Conservation (phyloP, 1,284 basidiomycete genomes). For the Rhizoctonia solani region DNA sequence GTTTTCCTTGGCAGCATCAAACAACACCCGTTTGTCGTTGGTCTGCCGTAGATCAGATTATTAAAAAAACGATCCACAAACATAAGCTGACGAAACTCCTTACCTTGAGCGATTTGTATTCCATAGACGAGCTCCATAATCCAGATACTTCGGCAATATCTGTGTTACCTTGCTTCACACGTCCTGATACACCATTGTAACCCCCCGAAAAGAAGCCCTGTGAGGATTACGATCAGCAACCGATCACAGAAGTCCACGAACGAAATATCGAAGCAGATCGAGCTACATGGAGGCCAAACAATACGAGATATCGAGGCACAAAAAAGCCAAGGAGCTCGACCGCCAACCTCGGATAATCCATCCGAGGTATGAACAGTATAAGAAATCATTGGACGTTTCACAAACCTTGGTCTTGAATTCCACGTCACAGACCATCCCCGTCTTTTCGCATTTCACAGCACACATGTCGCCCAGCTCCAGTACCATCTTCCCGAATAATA, state of each 20-base stretch:
- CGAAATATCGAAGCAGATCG: background rate
- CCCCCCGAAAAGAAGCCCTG: slow-evolving; percentile 97
- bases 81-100: background rate
- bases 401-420: slow-evolving; percentile 96
- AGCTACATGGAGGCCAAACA: background rate
- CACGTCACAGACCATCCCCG: slow-evolving; percentile 77
- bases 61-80: background rate
- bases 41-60: slow-evolving; percentile 49
- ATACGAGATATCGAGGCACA: background rate
- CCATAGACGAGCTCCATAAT: slow-evolving; percentile 91
- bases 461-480: slow-evolving; percentile 93
- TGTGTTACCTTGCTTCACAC: slow-evolving; percentile 66
- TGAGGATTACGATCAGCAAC: background rate
- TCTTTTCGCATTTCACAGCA: slow-evolving; percentile 80
- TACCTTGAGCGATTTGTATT: slow-evolving; percentile 76
- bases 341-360: background rate
- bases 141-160: slow-evolving; percentile 88
- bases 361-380: too few relatives aligned
- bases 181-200: slow-evolving; percentile 89
- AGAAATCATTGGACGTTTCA: slow-evolving; percentile 17
- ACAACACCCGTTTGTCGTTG: slow-evolving; percentile 75
- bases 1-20: slow-evolving; percentile 74
- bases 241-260: background rate
- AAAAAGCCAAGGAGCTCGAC: too few relatives aligned
- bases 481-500: slow-evolving; percentile 98